Base-by-base conservation (phyloP, 371 early-diverging fungal genomes). In the Gilbertella persicaria region DNA sequence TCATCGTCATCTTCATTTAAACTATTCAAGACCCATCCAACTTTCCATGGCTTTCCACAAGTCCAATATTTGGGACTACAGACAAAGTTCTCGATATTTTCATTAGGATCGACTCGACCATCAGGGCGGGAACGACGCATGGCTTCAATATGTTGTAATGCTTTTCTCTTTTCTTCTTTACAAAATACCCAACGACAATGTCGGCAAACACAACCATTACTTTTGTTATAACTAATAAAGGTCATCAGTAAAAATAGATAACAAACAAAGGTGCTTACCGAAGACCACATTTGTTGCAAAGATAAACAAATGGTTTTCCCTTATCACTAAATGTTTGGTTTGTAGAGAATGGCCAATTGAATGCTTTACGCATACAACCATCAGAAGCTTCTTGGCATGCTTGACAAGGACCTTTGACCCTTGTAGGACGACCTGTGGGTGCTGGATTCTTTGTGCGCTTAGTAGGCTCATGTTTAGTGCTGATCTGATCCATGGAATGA, bases 291-390 rank as follows among this genome's bases (percentile, higher is more conserved):
- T 77, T 77, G 54, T 77, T 77, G 41, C 78, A 77, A 24, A 77
- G 69, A 53, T 73, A 71, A 20, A 77, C 78, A 71, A 62, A 77
- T 3, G 65, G 65, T 48, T 60, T 64, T 25, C 73, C 78, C 39
- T 77, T 73, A 58, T 71, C 71, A 43, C 66, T 58, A 38, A 64
- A 69, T 13, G 53, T 49, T 7, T 60, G 50, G 41, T 35, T 65
- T 10, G 68, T 33, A 33, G 65, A 56, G 50, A 77, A 77, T 0
- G 78, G 78, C 78, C 78, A 77, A 43, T 73, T 54, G 33, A 71
- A 77, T 7, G 73, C 78, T 36, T 77, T 77, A 21, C 73, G 73
- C 71, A 77, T 77, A 59, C 78, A 77, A 8, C 73, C 71, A 50
- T 77, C 78, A 2, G 73, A 71, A 12, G 66, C 55, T 40, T 71